Base-by-base conservation (phyloP, 805 yeast species). In the Saccharomycopsis fermentans region DNA sequence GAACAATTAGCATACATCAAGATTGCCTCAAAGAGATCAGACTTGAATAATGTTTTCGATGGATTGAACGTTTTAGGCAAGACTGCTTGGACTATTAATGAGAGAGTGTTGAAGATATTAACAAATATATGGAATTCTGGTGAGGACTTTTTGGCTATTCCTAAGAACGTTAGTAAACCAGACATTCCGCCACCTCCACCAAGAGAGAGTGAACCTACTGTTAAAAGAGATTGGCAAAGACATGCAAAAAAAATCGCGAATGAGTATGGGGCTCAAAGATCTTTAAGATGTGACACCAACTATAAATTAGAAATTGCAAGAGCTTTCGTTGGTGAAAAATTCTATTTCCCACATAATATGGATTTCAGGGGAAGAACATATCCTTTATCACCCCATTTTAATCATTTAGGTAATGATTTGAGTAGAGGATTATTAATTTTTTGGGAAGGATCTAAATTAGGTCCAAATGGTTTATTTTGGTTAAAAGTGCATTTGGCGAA, bases 301-400 rank as follows among this genome's bases (percentile, higher is more conserved):
- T 94, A 94, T 70, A 94, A 90, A 69, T 73, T 94, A 56, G 99
- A 94, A 70, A 90, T 94, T 68, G 98, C 99, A 0, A 79, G 98
- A 63, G 97, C 96, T 0, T 90, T 86, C 71, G 72, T 86, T 27
- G 95, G 95, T 26, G 94, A 87, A 69, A 78, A 78, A 64, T 79
- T 87, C 65, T 86, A 79, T 67, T 87, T 87, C 74, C 94, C 95
- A 8, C 92, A 87, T 67, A 86, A 86, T 62, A 72, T 87, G 58
- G 95, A 87, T 70, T 87, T 87, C 66, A 79, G 95, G 72, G 95
- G 95, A 6, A 80, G 95, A 70, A 90, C 92, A 1, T 87, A 87
- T 66, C 95, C 95, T 26, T 70, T 87, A 48, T 81, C 90, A 1
- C 90, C 92, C 26, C 87, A 86, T 70, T 84, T 87, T 67, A 87